These are phyloP conservation scores for Micromonas commoda DNA, from an alignment of 139 green algal genomes.

Conservation along the genomic window DNA sequence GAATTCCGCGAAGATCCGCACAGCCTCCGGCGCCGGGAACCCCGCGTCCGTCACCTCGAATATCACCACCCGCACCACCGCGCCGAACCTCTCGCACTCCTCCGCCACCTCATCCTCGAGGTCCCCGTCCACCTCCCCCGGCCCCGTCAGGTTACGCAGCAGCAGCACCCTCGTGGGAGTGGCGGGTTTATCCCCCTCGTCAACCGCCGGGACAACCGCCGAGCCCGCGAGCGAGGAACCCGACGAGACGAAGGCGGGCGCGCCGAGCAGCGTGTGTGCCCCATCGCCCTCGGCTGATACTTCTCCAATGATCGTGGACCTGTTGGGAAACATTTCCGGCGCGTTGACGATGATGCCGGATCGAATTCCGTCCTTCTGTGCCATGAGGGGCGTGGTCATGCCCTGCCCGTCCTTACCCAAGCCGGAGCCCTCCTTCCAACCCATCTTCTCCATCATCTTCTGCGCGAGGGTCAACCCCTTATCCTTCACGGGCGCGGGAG, in stretches of 20 bases:
- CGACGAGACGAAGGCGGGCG: background rate
- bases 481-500: background rate
- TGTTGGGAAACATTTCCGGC: background rate
- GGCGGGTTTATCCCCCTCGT: too few relatives aligned
- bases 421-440: constrained; percentile 81
- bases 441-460: constrained; percentile 93
- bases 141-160: constrained; percentile 68
- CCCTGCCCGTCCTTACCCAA: constrained; percentile 70
- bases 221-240: background rate
- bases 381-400: constrained; percentile 77
- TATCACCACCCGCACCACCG: constrained; percentile 71
- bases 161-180: constrained; percentile 53
- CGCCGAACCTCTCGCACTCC: constrained; percentile 85
- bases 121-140: constrained; percentile 82
- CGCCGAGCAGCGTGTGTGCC: background rate
- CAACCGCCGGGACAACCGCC: background rate
- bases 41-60: constrained; percentile 62
- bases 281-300: too few relatives aligned
- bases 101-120: constrained; percentile 84
- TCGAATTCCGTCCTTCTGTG: constrained; percentile 61
- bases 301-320: too few relatives aligned
- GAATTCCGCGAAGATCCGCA: constrained; percentile 88
- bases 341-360: constrained; percentile 69
- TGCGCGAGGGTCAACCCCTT: constrained; percentile 57
- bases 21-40: constrained; percentile 58